phyloP scores from a whole-genome alignment of 2,329 filamentous ascomycete species.

The Pestalotiopsis sp. region DNA sequence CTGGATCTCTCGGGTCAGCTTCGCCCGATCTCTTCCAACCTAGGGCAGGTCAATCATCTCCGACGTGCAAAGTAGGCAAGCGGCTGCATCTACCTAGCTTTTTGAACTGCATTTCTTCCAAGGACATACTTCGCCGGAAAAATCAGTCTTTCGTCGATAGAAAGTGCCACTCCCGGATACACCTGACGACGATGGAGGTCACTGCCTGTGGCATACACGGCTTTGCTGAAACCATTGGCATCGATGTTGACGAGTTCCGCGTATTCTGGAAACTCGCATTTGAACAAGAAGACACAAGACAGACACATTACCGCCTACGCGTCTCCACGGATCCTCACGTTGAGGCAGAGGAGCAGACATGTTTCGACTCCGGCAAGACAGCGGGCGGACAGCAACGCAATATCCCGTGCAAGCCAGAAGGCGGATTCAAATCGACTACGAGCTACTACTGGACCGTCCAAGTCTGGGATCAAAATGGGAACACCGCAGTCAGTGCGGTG shows the following conservation, averaged over 20 bases:
- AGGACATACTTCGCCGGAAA: background rate
- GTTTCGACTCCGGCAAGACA: background rate
- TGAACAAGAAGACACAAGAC: constrained; percentile 29
- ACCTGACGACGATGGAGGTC: constrained; percentile 27
- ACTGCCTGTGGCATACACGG: constrained; percentile 39
- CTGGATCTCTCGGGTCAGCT: background rate
- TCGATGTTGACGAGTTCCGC: constrained; percentile 39
- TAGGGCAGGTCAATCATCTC: background rate
- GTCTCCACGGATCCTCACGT: background rate
- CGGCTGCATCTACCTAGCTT: background rate
- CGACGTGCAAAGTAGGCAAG: background rate
- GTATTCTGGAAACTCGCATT: constrained; percentile 37
- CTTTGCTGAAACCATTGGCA: constrained; percentile 39
- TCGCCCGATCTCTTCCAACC: background rate
- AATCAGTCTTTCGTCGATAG: background rate
- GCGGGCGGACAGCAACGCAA: background rate
- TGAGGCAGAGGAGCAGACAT: background rate
- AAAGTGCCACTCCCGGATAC: background rate
- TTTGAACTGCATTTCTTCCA: background rate
- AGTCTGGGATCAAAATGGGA: constrained; percentile 37
- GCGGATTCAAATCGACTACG: constrained; percentile 37
- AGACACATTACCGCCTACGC: constrained; percentile 32
- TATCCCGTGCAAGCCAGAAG: constrained; percentile 10
- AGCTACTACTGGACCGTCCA: constrained; percentile 39
- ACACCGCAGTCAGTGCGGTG: constrained; percentile 23